A percentile compares a stretch with the other conserved stretches of the same genome.
Conservation (phyloP, 192 early-diverging fungal genomes). For the Umbelopsis sp. region DNA sequence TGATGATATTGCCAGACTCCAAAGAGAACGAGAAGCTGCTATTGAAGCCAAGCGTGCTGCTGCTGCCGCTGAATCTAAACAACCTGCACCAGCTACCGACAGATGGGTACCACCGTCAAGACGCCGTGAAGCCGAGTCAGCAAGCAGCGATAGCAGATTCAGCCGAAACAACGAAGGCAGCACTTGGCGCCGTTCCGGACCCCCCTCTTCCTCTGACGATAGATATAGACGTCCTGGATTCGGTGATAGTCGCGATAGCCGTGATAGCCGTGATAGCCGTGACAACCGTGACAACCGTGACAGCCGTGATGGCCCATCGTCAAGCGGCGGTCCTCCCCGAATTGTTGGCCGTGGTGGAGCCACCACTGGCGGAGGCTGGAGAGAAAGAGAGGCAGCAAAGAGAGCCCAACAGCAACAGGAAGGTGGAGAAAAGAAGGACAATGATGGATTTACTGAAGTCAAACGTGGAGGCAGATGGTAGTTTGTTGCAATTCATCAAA, state of each 20-base stretch:
- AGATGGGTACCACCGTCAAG: neutral
- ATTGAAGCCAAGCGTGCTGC: constrained; percentile 44
- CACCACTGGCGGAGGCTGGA: constrained; percentile 14
- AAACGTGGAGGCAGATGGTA: constrained; percentile 16
- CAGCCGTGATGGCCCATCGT: neutral
- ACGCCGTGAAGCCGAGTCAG: neutral
- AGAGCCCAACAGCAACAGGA: constrained; percentile 2
- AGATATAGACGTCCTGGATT: constrained; percentile 8
- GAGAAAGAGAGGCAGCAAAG: constrained; percentile 18
- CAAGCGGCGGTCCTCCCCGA: neutral
- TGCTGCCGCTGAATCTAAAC: neutral
- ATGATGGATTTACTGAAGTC: neutral
- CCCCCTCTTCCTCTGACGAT: constrained; percentile 15
- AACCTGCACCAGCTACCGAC: neutral
- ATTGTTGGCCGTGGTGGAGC: neutral
- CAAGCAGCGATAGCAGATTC: neutral
- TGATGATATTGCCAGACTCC: constrained; percentile 51
- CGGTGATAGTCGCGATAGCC: neutral
- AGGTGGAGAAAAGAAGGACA: neutral
- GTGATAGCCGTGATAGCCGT: neutral
- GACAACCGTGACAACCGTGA: neutral
- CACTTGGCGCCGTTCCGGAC: constrained; percentile 6
- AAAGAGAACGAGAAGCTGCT: constrained; percentile 49
- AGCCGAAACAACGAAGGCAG: constrained; percentile 9
- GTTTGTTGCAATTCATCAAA: neutral